phyloP scores from a whole-genome alignment of 805 yeast species.

The Saccharomyces paradoxus region DNA sequence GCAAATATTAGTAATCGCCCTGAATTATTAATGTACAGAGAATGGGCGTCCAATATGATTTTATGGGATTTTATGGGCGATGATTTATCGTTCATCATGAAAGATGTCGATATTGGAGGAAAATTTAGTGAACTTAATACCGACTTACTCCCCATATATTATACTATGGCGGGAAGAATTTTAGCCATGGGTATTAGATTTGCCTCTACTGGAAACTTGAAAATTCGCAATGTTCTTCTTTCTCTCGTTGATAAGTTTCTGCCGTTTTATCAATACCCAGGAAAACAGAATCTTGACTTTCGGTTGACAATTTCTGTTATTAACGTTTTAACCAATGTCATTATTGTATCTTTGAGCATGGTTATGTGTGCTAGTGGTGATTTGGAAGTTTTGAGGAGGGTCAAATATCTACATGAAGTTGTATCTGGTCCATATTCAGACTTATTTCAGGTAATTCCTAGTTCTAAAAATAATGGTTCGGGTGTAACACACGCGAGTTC shows the following conservation, averaged over 20 bases:
- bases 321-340: slow-evolving; percentile 45
- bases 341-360: slow-evolving; percentile 58
- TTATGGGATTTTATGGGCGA: slow-evolving; percentile 60
- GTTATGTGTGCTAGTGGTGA: slow-evolving; percentile 93
- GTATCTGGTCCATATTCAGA: slow-evolving; percentile 32
- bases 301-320: slow-evolving; percentile 45
- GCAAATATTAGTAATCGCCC: slow-evolving; percentile 43
- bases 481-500: neutral
- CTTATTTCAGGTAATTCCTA: slow-evolving; percentile 8
- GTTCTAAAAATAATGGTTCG: slow-evolving; percentile 4
- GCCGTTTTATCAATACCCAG: slow-evolving; percentile 29
- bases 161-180: slow-evolving; percentile 66
- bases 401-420: slow-evolving; percentile 60
- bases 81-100: slow-evolving; percentile 25
- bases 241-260: slow-evolving; percentile 23
- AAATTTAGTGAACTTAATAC: slow-evolving; percentile 35
- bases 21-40: slow-evolving; percentile 59
- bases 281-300: slow-evolving; percentile 48
- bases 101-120: slow-evolving; percentile 6
- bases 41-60: slow-evolving; percentile 55
- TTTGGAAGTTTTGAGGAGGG: slow-evolving; percentile 61
- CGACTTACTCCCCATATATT: slow-evolving; percentile 54
- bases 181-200: slow-evolving; percentile 64
- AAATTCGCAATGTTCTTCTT: slow-evolving; percentile 42
- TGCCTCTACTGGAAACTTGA: slow-evolving; percentile 58